These are phyloP conservation scores for Tetracladium marchalianum DNA, from an alignment of 495 filamentous ascomycete species.

Conservation along the genomic window DNA sequence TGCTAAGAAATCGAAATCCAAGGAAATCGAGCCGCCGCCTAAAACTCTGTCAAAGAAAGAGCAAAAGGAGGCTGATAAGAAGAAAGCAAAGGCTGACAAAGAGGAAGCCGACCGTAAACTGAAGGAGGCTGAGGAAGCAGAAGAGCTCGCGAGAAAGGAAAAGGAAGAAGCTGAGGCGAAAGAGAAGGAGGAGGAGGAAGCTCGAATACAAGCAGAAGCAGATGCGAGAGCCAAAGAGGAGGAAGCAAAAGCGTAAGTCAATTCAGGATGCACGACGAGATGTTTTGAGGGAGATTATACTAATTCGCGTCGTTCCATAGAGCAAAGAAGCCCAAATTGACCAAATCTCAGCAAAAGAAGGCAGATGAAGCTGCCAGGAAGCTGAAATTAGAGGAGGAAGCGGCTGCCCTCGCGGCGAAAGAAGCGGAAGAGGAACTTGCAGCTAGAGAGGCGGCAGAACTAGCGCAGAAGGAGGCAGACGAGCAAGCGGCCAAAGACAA, in stretches of 20 bases:
- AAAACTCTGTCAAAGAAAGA: slow-evolving; percentile 6
- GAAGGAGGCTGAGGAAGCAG: neutral
- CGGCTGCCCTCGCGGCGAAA: neutral
- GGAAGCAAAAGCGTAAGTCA: neutral
- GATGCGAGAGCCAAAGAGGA: slow-evolving; percentile 8
- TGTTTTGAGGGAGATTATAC: no score
- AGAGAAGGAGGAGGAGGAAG: slow-evolving; percentile 10
- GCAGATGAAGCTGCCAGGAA: slow-evolving; percentile 7
- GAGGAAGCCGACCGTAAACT: slow-evolving; percentile 11
- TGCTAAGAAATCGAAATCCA: slow-evolving; percentile 11
- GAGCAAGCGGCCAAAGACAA: slow-evolving; percentile 15
- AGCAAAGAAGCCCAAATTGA: no score
- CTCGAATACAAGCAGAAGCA: neutral
- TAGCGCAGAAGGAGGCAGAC: slow-evolving; percentile 19
- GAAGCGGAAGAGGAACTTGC: neutral
- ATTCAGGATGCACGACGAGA: neutral
- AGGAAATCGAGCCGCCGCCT: slow-evolving; percentile 15
- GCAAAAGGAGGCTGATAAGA: slow-evolving; percentile 14
- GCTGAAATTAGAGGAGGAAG: slow-evolving; percentile 5
- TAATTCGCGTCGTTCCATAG: no score
- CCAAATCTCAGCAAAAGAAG: neutral
- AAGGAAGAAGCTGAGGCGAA: slow-evolving; percentile 16
- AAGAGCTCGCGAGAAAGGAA: slow-evolving; percentile 5
- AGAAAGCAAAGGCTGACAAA: slow-evolving; percentile 12
- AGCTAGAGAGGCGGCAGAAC: neutral